Evolutionary conservation across 1,284 basidiomycete species (phyloP).

Genomic region (Cryptococcus hybrid): DNA sequence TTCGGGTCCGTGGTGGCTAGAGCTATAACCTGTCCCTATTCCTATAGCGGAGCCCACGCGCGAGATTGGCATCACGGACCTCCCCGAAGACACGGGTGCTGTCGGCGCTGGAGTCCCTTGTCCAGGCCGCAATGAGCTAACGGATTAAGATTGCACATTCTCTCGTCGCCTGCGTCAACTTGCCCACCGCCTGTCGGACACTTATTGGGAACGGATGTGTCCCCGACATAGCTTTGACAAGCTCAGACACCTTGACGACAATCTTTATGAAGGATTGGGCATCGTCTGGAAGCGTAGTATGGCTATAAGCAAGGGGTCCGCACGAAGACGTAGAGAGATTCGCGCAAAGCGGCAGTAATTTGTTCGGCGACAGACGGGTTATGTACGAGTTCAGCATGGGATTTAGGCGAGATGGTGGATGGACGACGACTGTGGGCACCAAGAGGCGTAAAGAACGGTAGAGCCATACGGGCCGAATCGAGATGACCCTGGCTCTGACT

Average conservation of each 20-base stretch:
- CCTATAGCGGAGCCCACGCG: neutral
- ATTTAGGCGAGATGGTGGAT: conserved; percentile 29
- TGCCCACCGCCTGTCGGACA: conserved; percentile 43
- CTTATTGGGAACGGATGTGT: conserved; percentile 37
- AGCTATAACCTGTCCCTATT: neutral
- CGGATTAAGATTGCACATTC: conserved; percentile 52
- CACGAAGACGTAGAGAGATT: conserved; percentile 41
- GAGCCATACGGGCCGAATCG: conserved; percentile 12
- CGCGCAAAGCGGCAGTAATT: conserved; percentile 35
- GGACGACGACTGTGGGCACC: conserved; percentile 15
- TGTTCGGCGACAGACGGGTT: conserved; percentile 43
- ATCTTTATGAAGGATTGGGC: conserved; percentile 48
- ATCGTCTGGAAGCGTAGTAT: conserved; percentile 34
- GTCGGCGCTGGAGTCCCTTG: conserved; percentile 20
- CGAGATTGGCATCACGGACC: neutral
- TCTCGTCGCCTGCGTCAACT: conserved; percentile 51
- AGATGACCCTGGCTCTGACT: conserved; percentile 4
- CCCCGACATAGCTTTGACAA: conserved; percentile 48
- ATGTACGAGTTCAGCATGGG: conserved; percentile 40
- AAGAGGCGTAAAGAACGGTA: conserved; percentile 5
- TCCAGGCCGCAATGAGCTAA: conserved; percentile 40
- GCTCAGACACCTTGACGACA: conserved; percentile 51
- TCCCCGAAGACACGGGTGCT: neutral
- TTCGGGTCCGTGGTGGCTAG: neutral
- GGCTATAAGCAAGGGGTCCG: conserved; percentile 29